A percentile compares a stretch with the other conserved stretches of the same genome.
Conservation (phyloP, 352 stramenopile genomes). For the Phytophthora megakarya region DNA sequence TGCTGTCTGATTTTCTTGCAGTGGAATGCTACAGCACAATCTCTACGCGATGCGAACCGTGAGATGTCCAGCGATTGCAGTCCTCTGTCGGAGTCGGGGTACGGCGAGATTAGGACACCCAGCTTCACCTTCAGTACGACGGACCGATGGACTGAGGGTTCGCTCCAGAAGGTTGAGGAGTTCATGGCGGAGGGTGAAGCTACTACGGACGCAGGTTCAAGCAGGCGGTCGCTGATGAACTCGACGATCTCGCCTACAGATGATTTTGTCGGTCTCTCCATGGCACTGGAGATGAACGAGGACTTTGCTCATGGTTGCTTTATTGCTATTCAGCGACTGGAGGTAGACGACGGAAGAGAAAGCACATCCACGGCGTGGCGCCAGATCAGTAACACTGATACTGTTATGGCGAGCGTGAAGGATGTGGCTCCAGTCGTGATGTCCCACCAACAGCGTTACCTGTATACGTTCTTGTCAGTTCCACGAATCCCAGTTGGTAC, state of each 20-base stretch:
- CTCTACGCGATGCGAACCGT: slow-evolving; percentile 63
- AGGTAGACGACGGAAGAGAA: slow-evolving; percentile 37
- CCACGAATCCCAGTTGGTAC: slow-evolving; percentile 67
- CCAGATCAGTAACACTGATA: slow-evolving; percentile 85
- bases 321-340: slow-evolving; percentile 77
- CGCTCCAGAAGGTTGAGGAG: slow-evolving; percentile 50
- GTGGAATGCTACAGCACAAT: slow-evolving; percentile 87
- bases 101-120: slow-evolving; percentile 78
- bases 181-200: slow-evolving; percentile 44
- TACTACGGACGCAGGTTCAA: slow-evolving; percentile 31
- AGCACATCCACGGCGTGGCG: slow-evolving; percentile 53
- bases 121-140: slow-evolving; percentile 77
- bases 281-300: slow-evolving; percentile 85
- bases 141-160: slow-evolving; percentile 63
- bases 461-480: slow-evolving; percentile 87
- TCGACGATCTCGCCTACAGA: slow-evolving; percentile 45
- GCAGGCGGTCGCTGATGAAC: slow-evolving; percentile 27
- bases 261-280: slow-evolving; percentile 81
- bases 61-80: slow-evolving; percentile 52
- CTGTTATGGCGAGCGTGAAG: slow-evolving; percentile 65
- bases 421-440: slow-evolving; percentile 33
- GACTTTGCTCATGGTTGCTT: slow-evolving; percentile 77
- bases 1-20: slow-evolving; percentile 89
- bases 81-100: slow-evolving; percentile 61
- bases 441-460: slow-evolving; percentile 48